Conservation (phyloP, 1,284 basidiomycete genomes). For the Fomitopsis pinicola region DNA sequence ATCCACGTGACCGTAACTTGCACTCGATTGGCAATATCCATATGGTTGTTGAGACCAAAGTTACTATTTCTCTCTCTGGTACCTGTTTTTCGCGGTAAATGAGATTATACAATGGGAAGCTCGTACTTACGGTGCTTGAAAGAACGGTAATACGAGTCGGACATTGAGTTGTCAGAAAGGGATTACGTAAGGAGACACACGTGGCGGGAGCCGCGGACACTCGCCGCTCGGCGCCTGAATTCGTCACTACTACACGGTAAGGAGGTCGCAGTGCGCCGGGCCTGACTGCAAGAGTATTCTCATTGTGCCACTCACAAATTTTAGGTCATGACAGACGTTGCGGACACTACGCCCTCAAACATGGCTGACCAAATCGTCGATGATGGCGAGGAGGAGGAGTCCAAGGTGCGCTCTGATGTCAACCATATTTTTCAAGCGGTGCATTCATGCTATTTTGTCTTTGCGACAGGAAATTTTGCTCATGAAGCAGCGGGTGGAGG, state of each 20-base stretch:
- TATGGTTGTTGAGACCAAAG: not conserved
- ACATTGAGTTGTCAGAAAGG: too few relatives aligned
- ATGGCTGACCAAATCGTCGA: slow-evolving; percentile 25
- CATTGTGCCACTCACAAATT: not conserved
- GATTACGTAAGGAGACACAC: not conserved
- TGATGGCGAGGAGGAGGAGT: slow-evolving; percentile 35
- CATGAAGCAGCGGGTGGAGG: slow-evolving; percentile 92
- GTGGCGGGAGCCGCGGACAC: not conserved
- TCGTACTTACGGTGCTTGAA: too few relatives aligned
- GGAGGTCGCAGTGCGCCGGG: not conserved
- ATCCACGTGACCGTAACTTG: not conserved
- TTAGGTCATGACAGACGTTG: slow-evolving; percentile 29
- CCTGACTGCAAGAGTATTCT: not conserved
- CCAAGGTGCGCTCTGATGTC: slow-evolving; percentile 27
- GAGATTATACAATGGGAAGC: too few relatives aligned
- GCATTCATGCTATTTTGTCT: not conserved
- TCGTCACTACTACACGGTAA: not conserved
- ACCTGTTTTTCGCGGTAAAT: too few relatives aligned
- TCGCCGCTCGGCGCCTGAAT: not conserved
- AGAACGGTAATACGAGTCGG: too few relatives aligned
- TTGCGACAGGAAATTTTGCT: slow-evolving; percentile 66
- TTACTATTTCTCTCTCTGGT: too few relatives aligned
- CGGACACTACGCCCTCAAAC: slow-evolving; percentile 24
- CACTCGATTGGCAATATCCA: too few relatives aligned
- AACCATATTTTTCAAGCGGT: not conserved